phyloP scores from a whole-genome alignment of 495 filamentous ascomycete genomes.

The Aspergillus homomorphus region DNA sequence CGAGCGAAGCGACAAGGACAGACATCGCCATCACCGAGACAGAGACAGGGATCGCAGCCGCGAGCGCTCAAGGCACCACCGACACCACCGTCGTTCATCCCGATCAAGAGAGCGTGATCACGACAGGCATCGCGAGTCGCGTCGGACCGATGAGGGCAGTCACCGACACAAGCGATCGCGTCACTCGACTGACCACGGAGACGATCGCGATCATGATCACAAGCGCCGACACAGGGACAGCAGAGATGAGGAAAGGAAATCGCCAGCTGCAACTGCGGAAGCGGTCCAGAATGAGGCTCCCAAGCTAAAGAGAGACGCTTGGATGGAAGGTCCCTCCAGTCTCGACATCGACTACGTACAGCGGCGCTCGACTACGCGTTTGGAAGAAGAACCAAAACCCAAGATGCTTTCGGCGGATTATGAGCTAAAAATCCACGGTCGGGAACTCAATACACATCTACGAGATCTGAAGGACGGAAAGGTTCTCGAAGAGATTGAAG shows the following conservation, averaged over 20 bases:
- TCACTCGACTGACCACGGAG: constrained; percentile 42
- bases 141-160: constrained; percentile 39
- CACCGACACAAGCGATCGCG: constrained; percentile 57
- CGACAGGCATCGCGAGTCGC: constrained; percentile 32
- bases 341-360: constrained; percentile 85
- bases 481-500: constrained; percentile 47
- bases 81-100: constrained; percentile 43
- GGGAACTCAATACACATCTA: constrained; percentile 76
- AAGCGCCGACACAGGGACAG: constrained; percentile 35
- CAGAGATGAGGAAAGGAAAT: constrained; percentile 25
- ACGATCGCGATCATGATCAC: constrained; percentile 36
- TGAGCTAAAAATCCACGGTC: constrained; percentile 73
- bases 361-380: constrained; percentile 47
- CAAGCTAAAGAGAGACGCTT: constrained; percentile 67
- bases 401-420: constrained; percentile 60
- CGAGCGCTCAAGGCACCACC: constrained; percentile 39
- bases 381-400: constrained; percentile 40
- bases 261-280: constrained; percentile 20
- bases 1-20: constrained; percentile 36
- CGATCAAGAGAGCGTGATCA: constrained; percentile 37
- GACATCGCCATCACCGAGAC: constrained; percentile 35
- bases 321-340: constrained; percentile 88
- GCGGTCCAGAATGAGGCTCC: constrained; percentile 37
- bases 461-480: constrained; percentile 59
- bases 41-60: constrained; percentile 40